Evolutionary conservation across 2,329 filamentous ascomycete species (phyloP).

Genomic region (Graphilbum fragrans): DNA sequence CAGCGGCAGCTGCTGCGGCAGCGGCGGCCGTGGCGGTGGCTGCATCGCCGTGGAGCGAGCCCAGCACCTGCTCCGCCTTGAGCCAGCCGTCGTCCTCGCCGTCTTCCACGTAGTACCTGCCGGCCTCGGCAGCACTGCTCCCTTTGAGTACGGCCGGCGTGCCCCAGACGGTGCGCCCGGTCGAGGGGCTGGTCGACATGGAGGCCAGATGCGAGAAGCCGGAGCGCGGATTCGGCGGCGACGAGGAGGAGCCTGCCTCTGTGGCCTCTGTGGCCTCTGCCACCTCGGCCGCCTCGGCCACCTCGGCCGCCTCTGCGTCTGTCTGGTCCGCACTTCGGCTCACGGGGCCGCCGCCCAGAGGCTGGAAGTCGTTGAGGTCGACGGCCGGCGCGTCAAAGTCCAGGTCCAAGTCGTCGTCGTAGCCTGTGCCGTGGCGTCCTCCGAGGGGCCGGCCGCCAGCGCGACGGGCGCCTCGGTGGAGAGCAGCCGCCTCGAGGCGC

Average conservation of each 20-base stretch:
- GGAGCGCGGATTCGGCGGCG: conserved; percentile 43
- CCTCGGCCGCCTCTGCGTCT: conserved; percentile 16
- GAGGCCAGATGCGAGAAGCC: conserved; percentile 60
- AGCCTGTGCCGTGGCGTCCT: conserved; percentile 13
- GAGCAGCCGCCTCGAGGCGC: conserved; percentile 59
- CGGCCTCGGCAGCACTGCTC: background rate
- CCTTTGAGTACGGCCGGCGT: conserved; percentile 47
- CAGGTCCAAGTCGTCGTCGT: background rate
- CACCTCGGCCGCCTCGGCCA: too few relatives aligned
- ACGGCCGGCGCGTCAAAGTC: conserved; percentile 14
- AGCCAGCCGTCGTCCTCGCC: conserved; percentile 71
- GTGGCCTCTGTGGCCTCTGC: too few relatives aligned
- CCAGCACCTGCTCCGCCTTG: conserved; percentile 66
- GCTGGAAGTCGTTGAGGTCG: conserved; percentile 53
- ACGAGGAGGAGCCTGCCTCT: background rate
- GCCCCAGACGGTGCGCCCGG: conserved; percentile 78
- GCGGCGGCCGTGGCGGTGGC: background rate
- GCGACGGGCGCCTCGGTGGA: conserved; percentile 22
- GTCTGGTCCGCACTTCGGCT: background rate
- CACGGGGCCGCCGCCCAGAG: conserved; percentile 29
- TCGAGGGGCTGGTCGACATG: conserved; percentile 70
- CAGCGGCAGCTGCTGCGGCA: background rate
- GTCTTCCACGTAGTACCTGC: conserved; percentile 22
- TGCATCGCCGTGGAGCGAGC: conserved; percentile 41
- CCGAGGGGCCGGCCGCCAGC: background rate